Evolutionary conservation across 2,329 filamentous ascomycete species (phyloP).

Genomic region (Penicillium sp.): DNA sequence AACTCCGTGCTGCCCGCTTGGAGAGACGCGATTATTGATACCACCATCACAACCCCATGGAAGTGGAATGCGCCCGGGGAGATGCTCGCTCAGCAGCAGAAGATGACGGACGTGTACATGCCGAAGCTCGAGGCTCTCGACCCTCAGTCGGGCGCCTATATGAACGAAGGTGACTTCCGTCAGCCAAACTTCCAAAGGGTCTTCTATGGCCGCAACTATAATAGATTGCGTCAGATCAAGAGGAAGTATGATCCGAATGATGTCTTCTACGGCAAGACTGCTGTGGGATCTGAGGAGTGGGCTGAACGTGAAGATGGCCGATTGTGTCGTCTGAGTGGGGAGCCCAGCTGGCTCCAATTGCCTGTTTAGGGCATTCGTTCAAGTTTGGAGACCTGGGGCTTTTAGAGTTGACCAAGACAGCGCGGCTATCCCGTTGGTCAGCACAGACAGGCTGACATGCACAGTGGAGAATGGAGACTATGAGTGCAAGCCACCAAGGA

Average conservation of each 20-base stretch:
- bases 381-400: neutral
- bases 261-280: conserved; percentile 27
- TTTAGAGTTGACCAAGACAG: neutral
- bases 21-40: conserved; percentile 42
- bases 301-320: conserved; percentile 1
- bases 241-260: conserved; percentile 36
- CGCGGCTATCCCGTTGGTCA: neutral
- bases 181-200: conserved; percentile 34
- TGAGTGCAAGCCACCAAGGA: neutral
- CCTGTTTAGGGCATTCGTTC: neutral
- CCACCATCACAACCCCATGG: conserved; percentile 36
- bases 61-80: conserved; percentile 31
- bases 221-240: conserved; percentile 32
- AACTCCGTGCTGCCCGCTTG: conserved; percentile 43
- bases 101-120: conserved; percentile 40
- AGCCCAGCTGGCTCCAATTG: neutral
- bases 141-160: conserved; percentile 28
- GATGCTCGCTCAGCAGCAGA: conserved; percentile 33
- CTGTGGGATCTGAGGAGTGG: conserved; percentile 4
- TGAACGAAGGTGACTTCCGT: conserved; percentile 29
- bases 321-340: neutral
- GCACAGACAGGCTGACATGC: neutral
- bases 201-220: conserved; percentile 40
- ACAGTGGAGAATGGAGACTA: neutral
- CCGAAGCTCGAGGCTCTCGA: conserved; percentile 35